Conservation (phyloP, 140 eudicot species). For the Ambrosia hybrid region DNA sequence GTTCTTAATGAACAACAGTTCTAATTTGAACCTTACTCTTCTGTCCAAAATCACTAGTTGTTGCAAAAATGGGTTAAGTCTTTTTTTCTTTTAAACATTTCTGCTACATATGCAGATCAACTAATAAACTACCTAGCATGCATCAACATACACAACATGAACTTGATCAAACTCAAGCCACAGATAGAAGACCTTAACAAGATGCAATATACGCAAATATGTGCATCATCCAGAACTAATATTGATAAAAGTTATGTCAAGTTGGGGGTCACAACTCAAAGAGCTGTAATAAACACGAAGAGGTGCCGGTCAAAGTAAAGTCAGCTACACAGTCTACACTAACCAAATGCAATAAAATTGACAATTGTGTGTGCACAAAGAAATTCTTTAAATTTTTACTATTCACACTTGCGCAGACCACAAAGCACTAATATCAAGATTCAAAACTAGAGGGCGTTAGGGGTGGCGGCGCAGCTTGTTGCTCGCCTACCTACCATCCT, state of each 20-base stretch:
- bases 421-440: constrained; percentile 4
- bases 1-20: neutral
- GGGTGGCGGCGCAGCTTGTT: too few relatives aligned
- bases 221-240: constrained; percentile 6
- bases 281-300: neutral
- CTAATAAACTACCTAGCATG: neutral
- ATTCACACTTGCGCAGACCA: constrained; percentile 15
- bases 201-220: neutral
- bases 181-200: neutral
- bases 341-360: constrained; percentile 7
- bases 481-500: too few relatives aligned
- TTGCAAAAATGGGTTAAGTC: too few relatives aligned
- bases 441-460: neutral
- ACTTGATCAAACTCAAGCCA: neutral
- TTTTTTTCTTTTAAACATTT: too few relatives aligned
- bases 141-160: constrained; percentile 2
- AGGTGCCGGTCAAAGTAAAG: neutral
- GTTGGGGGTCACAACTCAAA: neutral
- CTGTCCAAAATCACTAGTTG: neutral
- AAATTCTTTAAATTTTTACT: constrained; percentile 2
- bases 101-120: neutral
- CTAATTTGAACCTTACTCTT: neutral
- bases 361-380: too few relatives aligned
- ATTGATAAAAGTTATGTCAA: neutral
- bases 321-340: neutral